A percentile compares a stretch with the other conserved stretches of the same genome.
Evolutionary conservation across 495 filamentous ascomycete genomes (phyloP).

Genomic region (Aspergillus bridgeri): DNA sequence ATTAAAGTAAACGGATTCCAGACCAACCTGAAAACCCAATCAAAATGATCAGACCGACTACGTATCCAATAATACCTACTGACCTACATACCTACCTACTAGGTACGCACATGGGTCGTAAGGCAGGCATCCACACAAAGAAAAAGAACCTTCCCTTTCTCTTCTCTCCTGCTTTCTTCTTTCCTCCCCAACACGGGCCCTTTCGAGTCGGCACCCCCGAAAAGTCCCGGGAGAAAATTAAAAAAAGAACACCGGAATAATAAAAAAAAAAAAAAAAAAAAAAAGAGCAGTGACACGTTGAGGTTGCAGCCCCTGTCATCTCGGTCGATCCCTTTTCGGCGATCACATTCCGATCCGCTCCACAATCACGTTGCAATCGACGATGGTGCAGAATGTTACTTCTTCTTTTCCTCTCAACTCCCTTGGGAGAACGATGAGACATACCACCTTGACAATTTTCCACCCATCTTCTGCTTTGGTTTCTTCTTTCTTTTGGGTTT

Average conservation of each 20-base stretch:
- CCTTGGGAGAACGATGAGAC: not conserved
- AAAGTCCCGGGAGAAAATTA: no score
- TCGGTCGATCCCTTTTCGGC: conserved; percentile 8
- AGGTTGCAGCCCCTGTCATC: conserved; percentile 15
- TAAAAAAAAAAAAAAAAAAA: not conserved
- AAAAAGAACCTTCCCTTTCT: not conserved
- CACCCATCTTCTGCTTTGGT: not conserved
- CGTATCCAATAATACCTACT: no score
- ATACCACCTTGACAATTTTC: not conserved
- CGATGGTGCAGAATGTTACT: not conserved
- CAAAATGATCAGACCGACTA: conserved; percentile 4
- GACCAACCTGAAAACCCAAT: not conserved
- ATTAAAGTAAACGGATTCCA: not conserved
- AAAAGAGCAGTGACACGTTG: conserved; percentile 15
- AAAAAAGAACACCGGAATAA: not conserved
- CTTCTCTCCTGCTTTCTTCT: not conserved
- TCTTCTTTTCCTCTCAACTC: not conserved
- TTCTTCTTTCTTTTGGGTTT: not conserved
- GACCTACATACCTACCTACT: not conserved
- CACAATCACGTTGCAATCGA: conserved; percentile 10
- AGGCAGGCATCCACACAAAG: not conserved
- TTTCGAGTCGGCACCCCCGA: not conserved
- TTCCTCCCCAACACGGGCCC: not conserved
- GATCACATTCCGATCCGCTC: conserved; percentile 18
- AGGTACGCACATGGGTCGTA: not conserved